phyloP scores from a whole-genome alignment of 202 grass and related monocot genomes.

The Schoenoplectus triqueter region DNA sequence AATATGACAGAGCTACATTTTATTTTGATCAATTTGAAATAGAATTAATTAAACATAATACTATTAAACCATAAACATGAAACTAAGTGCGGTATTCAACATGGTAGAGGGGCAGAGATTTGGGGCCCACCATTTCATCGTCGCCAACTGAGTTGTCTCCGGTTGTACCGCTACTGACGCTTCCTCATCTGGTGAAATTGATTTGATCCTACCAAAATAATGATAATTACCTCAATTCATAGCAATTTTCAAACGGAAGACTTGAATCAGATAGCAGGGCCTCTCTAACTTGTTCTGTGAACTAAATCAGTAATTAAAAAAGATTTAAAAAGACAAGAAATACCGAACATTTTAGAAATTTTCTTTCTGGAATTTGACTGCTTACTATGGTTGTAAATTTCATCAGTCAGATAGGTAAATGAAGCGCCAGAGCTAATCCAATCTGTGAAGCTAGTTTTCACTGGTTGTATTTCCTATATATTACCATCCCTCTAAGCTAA shows the following conservation, averaged over 20 bases:
- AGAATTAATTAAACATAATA: not conserved
- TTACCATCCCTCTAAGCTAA: slow-evolving; percentile 49
- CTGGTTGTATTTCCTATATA: slow-evolving; percentile 1
- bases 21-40: not conserved
- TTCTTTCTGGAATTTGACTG: not conserved
- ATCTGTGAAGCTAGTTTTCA: slow-evolving; percentile 48
- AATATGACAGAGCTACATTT: not conserved
- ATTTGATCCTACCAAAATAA: slow-evolving; percentile 8
- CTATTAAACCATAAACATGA: slow-evolving; percentile 10
- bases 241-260: slow-evolving; percentile 67
- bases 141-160: not conserved
- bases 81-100: not conserved
- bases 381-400: slow-evolving; percentile 49
- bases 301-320: slow-evolving; percentile 39
- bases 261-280: not conserved
- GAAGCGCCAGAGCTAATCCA: slow-evolving; percentile 55
- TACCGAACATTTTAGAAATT: not conserved
- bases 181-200: slow-evolving; percentile 7
- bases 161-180: not conserved
- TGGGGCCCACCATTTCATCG: slow-evolving; percentile 29
- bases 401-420: slow-evolving; percentile 62
- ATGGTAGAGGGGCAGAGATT: slow-evolving; percentile 22
- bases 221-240: slow-evolving; percentile 36
- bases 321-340: slow-evolving; percentile 14
- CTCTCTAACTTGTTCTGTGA: slow-evolving; percentile 41